These are phyloP conservation scores for Aspergillus sp. DNA, from an alignment of 2,329 filamentous ascomycete genomes.

Conservation along the genomic window DNA sequence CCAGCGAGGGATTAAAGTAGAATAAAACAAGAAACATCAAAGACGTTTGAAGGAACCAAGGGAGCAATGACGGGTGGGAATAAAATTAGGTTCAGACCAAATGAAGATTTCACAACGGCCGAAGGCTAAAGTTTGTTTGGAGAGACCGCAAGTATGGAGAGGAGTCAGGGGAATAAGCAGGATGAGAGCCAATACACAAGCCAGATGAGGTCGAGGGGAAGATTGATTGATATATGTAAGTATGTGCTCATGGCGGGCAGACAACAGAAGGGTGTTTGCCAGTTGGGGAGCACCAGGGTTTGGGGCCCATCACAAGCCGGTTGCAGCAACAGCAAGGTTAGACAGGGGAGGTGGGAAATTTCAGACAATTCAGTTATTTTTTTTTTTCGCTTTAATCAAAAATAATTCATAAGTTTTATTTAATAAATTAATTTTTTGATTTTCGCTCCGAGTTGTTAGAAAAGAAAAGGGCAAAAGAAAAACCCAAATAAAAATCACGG, in stretches of 20 bases:
- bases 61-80: neutral
- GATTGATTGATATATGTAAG: constrained; percentile 13
- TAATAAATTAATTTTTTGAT: neutral
- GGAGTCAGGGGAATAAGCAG: neutral
- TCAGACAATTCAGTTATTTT: neutral
- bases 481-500: constrained; percentile 2
- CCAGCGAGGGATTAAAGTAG: neutral
- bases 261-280: constrained; percentile 18
- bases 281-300: constrained; percentile 16
- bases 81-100: neutral
- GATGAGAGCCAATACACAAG: neutral
- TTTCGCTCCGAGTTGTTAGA: neutral
- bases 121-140: neutral
- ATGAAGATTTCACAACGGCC: neutral
- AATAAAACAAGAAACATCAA: neutral
- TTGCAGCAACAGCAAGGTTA: constrained; percentile 18
- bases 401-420: neutral
- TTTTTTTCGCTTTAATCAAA: neutral
- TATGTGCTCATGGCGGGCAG: constrained; percentile 18
- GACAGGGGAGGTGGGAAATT: constrained; percentile 13
- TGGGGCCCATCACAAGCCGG: constrained; percentile 24
- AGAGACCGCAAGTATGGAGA: neutral
- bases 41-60: neutral
- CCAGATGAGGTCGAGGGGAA: neutral
- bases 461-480: constrained; percentile 3